Conservation (phyloP, 805 yeast genomes). For the Ogataea populi-albae region DNA sequence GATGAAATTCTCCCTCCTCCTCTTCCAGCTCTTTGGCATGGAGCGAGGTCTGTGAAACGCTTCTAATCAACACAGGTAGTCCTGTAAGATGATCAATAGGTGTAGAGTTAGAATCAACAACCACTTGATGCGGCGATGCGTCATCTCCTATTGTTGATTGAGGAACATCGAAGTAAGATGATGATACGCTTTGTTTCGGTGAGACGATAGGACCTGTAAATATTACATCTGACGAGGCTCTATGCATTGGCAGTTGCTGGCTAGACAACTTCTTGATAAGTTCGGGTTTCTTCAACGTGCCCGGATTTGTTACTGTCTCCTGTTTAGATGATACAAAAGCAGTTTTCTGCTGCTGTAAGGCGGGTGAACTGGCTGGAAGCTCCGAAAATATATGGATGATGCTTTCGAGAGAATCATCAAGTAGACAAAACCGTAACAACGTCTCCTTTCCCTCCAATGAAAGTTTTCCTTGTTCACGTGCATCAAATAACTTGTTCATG, state of each 20-base stretch:
- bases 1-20: slow-evolving; percentile 90
- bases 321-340: not conserved
- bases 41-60: slow-evolving; percentile 59
- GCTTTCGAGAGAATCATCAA: slow-evolving; percentile 54
- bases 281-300: slow-evolving; percentile 20
- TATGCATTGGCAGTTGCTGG: slow-evolving; percentile 46
- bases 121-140: slow-evolving; percentile 65
- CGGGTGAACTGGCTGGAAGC: slow-evolving; percentile 4
- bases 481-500: slow-evolving; percentile 48
- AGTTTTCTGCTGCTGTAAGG: slow-evolving; percentile 1
- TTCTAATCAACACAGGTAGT: slow-evolving; percentile 62
- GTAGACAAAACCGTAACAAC: slow-evolving; percentile 48
- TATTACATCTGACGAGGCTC: slow-evolving; percentile 47
- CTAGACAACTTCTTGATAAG: slow-evolving; percentile 31
- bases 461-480: slow-evolving; percentile 43
- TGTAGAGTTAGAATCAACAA: slow-evolving; percentile 57
- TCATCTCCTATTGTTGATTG: slow-evolving; percentile 16
- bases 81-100: slow-evolving; percentile 72
- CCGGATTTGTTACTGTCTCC: slow-evolving; percentile 5
- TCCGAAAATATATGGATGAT: slow-evolving; percentile 44
- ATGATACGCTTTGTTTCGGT: slow-evolving; percentile 33
- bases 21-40: slow-evolving; percentile 77
- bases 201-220: slow-evolving; percentile 53
- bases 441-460: slow-evolving; percentile 56
- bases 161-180: slow-evolving; percentile 19